Evolutionary conservation across 2,329 filamentous ascomycete genomes (phyloP).

Genomic region (Cladosporium cucumerinum): DNA sequence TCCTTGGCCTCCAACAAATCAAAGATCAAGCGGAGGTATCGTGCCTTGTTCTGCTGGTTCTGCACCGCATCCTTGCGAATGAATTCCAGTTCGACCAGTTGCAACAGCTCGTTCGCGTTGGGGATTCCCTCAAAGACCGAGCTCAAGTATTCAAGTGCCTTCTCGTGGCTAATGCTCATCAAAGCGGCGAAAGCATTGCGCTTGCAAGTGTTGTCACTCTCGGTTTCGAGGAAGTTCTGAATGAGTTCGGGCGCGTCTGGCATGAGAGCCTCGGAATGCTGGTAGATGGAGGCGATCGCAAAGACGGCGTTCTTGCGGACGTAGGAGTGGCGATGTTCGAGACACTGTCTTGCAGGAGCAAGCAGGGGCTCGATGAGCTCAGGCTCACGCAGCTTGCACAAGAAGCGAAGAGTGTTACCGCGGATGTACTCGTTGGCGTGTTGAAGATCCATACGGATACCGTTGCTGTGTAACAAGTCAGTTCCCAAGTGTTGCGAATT

Average conservation of each 20-base stretch:
- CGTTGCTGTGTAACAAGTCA: conserved; percentile 63
- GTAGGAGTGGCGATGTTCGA: conserved; percentile 95
- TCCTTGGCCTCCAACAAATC: conserved; percentile 90
- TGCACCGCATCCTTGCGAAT: conserved; percentile 96
- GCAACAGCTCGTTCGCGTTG: conserved; percentile 89
- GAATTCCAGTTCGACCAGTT: conserved; percentile 93
- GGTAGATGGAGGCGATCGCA: conserved; percentile 86
- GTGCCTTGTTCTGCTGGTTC: conserved; percentile 91
- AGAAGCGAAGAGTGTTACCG: conserved; percentile 95
- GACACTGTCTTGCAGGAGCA: conserved; percentile 83
- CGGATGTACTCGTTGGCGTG: conserved; percentile 98
- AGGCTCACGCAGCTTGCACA: conserved; percentile 91
- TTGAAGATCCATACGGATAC: conserved; percentile 94
- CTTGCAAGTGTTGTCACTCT: conserved; percentile 95
- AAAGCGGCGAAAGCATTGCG: conserved; percentile 94
- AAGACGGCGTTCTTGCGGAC: conserved; percentile 98
- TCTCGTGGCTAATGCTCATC: conserved; percentile 86
- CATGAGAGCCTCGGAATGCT: conserved; percentile 86
- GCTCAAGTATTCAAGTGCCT: conserved; percentile 82
- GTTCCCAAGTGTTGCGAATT: conserved; percentile 1
- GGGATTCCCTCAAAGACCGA: conserved; percentile 88
- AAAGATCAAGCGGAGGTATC: conserved; percentile 91
- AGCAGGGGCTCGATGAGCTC: conserved; percentile 95
- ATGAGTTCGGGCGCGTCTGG: conserved; percentile 94
- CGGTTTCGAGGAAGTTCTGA: conserved; percentile 79